A percentile compares a stretch with the other conserved stretches of the same genome.
These are phyloP conservation scores for Huntiella bhutanensis DNA, from an alignment of 2,329 filamentous ascomycete species.

Conservation along the genomic window DNA sequence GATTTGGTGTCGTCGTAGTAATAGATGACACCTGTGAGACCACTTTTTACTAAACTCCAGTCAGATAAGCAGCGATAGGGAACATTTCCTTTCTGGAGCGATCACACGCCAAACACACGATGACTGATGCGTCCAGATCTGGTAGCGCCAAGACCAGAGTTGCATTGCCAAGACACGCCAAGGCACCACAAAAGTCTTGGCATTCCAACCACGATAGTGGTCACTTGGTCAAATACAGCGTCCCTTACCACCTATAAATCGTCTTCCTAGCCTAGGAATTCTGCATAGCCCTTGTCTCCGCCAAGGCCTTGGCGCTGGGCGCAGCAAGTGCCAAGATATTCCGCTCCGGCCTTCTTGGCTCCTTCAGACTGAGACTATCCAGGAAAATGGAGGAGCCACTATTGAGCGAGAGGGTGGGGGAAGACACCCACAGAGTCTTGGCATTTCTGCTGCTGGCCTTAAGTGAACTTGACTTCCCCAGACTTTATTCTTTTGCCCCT, in stretches of 20 bases:
- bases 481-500: background rate
- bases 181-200: constrained; percentile 6
- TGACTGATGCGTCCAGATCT: constrained; percentile 6
- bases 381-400: background rate
- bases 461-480: constrained; percentile 11
- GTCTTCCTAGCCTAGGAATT: background rate
- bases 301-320: constrained; percentile 12
- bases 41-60: too few species aligned
- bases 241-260: too few species aligned
- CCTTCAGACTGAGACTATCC: background rate
- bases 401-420: too few species aligned
- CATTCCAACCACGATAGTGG: constrained; percentile 1
- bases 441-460: constrained; percentile 5
- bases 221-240: too few species aligned
- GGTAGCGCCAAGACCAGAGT: constrained; percentile 7
- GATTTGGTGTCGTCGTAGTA: too few species aligned
- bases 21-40: too few species aligned
- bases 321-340: constrained; percentile 12
- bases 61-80: too few species aligned
- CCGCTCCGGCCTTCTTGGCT: constrained; percentile 9
- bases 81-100: too few species aligned
- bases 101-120: background rate
- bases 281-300: constrained; percentile 6
- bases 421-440: constrained; percentile 2
- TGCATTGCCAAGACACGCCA: constrained; percentile 7